phyloP scores from a whole-genome alignment of 495 filamentous ascomycete genomes.

The Penicillium fimorum region DNA sequence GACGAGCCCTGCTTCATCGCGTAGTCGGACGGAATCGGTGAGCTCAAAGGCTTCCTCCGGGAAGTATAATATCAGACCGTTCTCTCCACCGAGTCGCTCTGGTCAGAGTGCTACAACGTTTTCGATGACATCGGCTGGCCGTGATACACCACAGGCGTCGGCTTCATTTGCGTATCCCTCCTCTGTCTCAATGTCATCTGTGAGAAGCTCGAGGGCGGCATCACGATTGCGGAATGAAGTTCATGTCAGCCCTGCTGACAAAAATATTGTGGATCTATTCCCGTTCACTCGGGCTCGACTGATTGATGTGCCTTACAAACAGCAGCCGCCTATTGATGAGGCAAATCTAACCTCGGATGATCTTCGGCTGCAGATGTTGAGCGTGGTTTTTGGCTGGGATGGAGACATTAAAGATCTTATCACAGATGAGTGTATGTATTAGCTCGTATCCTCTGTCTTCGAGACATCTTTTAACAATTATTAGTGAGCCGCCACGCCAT shows the following conservation, averaged over 20 bases:
- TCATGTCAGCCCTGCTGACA: slow-evolving; percentile 58
- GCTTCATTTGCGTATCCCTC: slow-evolving; percentile 42
- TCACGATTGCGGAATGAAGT: slow-evolving; percentile 84
- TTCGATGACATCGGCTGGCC: slow-evolving; percentile 38
- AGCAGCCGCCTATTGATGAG: slow-evolving; percentile 60
- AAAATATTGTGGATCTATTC: slow-evolving; percentile 59
- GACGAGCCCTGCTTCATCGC: slow-evolving; percentile 60
- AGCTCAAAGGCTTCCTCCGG: slow-evolving; percentile 51
- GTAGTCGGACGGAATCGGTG: slow-evolving; percentile 63
- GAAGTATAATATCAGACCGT: slow-evolving; percentile 35
- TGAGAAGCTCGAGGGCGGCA: slow-evolving; percentile 59
- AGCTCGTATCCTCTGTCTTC: background rate
- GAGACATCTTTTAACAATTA: slow-evolving; percentile 12
- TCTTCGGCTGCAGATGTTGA: slow-evolving; percentile 87
- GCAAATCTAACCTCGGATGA: slow-evolving; percentile 73
- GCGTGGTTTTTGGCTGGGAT: slow-evolving; percentile 92
- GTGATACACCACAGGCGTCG: slow-evolving; percentile 42
- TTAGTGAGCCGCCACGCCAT: slow-evolving; percentile 64
- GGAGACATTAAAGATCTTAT: slow-evolving; percentile 81
- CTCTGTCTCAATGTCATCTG: slow-evolving; percentile 64
- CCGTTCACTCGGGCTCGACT: slow-evolving; percentile 70
- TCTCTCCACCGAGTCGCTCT: slow-evolving; percentile 44
- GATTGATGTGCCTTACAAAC: slow-evolving; percentile 75
- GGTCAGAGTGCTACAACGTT: slow-evolving; percentile 49
- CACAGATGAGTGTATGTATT: slow-evolving; percentile 70